Base-by-base conservation (phyloP, 192 early-diverging fungal genomes). In the Backusella sp. region DNA sequence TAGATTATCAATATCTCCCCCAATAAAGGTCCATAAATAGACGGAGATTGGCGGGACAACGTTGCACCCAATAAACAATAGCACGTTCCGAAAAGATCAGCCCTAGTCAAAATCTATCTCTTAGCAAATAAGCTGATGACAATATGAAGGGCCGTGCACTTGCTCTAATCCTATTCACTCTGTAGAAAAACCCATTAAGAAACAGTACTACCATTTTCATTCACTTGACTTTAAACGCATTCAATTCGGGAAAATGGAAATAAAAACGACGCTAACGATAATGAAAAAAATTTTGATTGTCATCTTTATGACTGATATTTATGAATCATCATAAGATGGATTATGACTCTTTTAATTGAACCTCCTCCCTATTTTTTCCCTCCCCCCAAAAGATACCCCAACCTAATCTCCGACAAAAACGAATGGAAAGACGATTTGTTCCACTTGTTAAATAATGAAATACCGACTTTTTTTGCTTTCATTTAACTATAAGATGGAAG, bases 291-390 rank as follows among this genome's bases (percentile, higher is more conserved):
- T 14, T 12, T 26, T 59, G 56, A 28, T 62, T 62, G 56, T 28
- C 26, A 62, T 62, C 56, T 62, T 62, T 62, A 62, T 62, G 56
- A 62, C 56, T 62, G 56, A 62, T 62, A 28, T 56, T 49, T 62
- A 62, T 62, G 56, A 62, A 62, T 62, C 23, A 59, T 59, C 9
- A 62, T 26, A 62, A 62, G 56, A 62, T 62, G 4, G 56, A 14
- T 30, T 49, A 49, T 49, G 56, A 62, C 56, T 62, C 56, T 62
- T 62, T 28, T 62, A 28, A 21, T 62, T 62, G 56, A 62, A 62
- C 56, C 56, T 62, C 56, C 56, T 62, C 56, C 56, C 56, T 14
- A 62, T 28, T 62, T 59, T 23, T 28, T 44, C 56, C 26, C 26
- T 28, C 56, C 56, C 56, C 56, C 56, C 23, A 28, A 62, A 26